Evolutionary conservation across 2,329 filamentous ascomycete genomes (phyloP).

Genomic region (Aspergillus glaucus): DNA sequence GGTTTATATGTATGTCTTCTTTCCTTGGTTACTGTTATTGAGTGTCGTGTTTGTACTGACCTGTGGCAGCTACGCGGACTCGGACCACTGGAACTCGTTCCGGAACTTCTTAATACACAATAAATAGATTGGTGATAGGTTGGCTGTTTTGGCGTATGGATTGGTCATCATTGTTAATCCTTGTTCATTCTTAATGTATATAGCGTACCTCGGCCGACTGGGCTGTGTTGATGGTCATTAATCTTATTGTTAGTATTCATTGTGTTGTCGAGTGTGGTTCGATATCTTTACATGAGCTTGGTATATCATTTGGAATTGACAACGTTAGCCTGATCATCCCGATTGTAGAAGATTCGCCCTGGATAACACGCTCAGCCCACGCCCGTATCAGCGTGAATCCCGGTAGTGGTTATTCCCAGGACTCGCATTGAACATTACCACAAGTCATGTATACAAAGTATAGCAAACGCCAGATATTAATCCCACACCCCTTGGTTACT

Average conservation of each 20-base stretch:
- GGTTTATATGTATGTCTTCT: slow-evolving; percentile 78
- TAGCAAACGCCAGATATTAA: neutral
- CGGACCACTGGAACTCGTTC: slow-evolving; percentile 81
- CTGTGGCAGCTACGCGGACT: slow-evolving; percentile 60
- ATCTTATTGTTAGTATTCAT: too few relatives aligned
- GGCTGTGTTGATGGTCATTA: neutral
- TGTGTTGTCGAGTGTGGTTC: too few relatives aligned
- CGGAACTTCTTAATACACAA: slow-evolving; percentile 84
- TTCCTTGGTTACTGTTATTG: neutral
- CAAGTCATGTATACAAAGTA: neutral
- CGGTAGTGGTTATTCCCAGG: too few relatives aligned
- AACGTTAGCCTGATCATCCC: too few relatives aligned
- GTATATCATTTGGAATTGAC: too few relatives aligned
- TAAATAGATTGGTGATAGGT: slow-evolving; percentile 36
- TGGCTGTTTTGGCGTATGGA: neutral
- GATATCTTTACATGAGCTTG: too few relatives aligned
- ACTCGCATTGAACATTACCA: neutral
- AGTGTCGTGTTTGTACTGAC: slow-evolving; percentile 2
- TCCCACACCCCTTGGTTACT: too few relatives aligned
- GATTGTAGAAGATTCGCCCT: too few relatives aligned
- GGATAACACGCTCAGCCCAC: too few relatives aligned
- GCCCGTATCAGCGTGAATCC: too few relatives aligned
- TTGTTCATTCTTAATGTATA: neutral
- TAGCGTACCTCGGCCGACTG: neutral
- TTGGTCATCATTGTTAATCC: neutral